Base-by-base conservation (phyloP, 2,329 filamentous ascomycete genomes). In the Fusarium sp. region DNA sequence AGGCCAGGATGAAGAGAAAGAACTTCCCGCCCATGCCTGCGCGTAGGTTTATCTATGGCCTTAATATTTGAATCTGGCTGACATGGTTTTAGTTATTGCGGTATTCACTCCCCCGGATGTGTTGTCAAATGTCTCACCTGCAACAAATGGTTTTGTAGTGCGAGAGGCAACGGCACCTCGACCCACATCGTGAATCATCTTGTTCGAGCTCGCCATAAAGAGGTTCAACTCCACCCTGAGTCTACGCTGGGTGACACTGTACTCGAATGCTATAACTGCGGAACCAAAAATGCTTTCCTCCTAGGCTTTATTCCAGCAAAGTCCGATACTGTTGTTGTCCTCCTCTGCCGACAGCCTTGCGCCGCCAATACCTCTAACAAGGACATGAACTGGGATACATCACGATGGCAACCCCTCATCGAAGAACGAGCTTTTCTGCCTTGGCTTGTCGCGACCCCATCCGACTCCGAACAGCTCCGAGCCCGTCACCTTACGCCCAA, bases 371-470 rank as follows among this genome's bases (percentile, higher is more conserved):
- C 95, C 3, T 98, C 96, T 38, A 96, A 94, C 74, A 99, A 99
- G 84, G 96, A 99, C 79, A 98, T 99, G 95, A 99, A 96, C 82
- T 99, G 96, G 96, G 96, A 99, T 82, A 97, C 95, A 10, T 97
- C 96, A 32, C 91, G 95, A 80, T 99, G 96, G 96, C 95, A 98
- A 81, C 96, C 96, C 18, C 87, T 99, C 66, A 98, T 99, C 74
- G 95, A 98, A 82, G 96, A 99, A 80, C 94, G 96, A 56, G 96
- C 95, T 21, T 99, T 99, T 81, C 85, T 99, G 42, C 89, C 93
- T 43, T 99, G 96, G 96, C 93, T 99, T 30, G 96, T 99, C 12
- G 90, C 91, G 50, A 88, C 93, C 15, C 96, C 96, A 3, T 94
- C 93, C 38, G 97, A 99, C 80, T 94, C 96, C 76, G 96, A 99